A percentile compares a stretch with the other conserved stretches of the same genome.
Conservation (phyloP, 129 eudicot species). For the Calendula officinalis region DNA sequence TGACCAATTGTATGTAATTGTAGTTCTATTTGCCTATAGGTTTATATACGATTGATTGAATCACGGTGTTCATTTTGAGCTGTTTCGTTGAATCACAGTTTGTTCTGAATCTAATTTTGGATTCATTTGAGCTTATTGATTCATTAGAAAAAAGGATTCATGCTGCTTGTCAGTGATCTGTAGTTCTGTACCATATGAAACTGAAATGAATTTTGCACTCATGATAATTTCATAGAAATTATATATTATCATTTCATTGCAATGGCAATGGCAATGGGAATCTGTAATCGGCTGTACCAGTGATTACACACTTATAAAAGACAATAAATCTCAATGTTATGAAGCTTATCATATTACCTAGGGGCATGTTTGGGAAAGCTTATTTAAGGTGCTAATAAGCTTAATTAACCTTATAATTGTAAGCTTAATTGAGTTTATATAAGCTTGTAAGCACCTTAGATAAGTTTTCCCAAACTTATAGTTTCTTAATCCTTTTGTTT, state of each 20-base stretch:
- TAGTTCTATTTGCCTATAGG: not conserved
- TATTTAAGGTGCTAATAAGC: not conserved
- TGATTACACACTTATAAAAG: not conserved
- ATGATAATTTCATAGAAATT: not conserved
- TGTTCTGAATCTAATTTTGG: not conserved
- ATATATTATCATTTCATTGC: not conserved
- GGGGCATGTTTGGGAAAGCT: not conserved
- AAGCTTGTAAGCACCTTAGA: too few relatives aligned
- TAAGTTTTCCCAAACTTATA: not conserved
- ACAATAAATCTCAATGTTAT: not conserved
- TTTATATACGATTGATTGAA: not conserved
- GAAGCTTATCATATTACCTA: constrained; percentile 9
- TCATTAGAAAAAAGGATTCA: not conserved
- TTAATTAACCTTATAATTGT: not conserved
- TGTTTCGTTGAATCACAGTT: not conserved
- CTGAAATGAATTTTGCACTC: not conserved
- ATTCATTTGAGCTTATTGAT: not conserved
- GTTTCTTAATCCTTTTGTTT: constrained; percentile 24
- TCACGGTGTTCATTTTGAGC: not conserved
- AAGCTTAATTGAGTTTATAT: too few relatives aligned
- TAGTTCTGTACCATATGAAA: not conserved
- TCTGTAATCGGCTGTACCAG: not conserved
- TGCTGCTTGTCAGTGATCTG: too few relatives aligned
- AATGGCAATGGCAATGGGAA: not conserved
- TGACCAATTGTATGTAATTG: constrained; percentile 60